These are phyloP conservation scores for Myxozyma udenii DNA, from an alignment of 805 yeast genomes.

Conservation along the genomic window DNA sequence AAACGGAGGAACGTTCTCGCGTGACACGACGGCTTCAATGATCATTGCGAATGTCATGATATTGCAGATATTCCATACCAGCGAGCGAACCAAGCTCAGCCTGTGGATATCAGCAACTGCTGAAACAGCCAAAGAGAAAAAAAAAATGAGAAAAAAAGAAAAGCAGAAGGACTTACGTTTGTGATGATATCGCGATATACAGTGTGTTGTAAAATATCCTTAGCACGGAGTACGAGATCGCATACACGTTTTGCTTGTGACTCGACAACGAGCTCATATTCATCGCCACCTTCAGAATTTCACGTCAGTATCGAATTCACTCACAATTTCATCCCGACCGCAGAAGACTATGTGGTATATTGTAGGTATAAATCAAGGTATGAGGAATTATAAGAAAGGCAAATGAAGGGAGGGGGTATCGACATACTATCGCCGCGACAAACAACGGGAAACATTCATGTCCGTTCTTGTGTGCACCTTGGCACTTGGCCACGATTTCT, in stretches of 20 bases:
- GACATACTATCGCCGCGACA: slow-evolving; percentile 21
- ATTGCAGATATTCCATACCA: slow-evolving; percentile 23
- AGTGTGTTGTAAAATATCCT: slow-evolving; percentile 11
- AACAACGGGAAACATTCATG: slow-evolving; percentile 23
- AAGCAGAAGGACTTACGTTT: slow-evolving; percentile 3
- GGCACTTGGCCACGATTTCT: slow-evolving; percentile 12
- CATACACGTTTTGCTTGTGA: slow-evolving; percentile 18
- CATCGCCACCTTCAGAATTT: slow-evolving; percentile 23
- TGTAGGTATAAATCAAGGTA: too few relatives aligned
- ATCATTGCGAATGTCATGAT: slow-evolving; percentile 20
- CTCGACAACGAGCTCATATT: slow-evolving; percentile 9
- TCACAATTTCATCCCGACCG: too few relatives aligned
- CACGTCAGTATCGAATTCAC: too few relatives aligned
- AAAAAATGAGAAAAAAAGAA: not conserved
- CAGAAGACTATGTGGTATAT: too few relatives aligned
- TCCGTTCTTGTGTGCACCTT: slow-evolving; percentile 19
- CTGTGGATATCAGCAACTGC: not conserved
- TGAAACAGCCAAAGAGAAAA: not conserved
- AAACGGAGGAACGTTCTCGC: too few relatives aligned
- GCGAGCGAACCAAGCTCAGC: slow-evolving; percentile 14
- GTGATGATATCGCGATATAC: slow-evolving; percentile 18
- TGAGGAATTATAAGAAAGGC: too few relatives aligned
- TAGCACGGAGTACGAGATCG: slow-evolving; percentile 10
- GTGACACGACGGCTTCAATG: slow-evolving; percentile 17
- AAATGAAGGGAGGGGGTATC: too few relatives aligned